Conservation (phyloP, 1,284 basidiomycete genomes). For the Cutaneotrichosporon cavernicola region DNA sequence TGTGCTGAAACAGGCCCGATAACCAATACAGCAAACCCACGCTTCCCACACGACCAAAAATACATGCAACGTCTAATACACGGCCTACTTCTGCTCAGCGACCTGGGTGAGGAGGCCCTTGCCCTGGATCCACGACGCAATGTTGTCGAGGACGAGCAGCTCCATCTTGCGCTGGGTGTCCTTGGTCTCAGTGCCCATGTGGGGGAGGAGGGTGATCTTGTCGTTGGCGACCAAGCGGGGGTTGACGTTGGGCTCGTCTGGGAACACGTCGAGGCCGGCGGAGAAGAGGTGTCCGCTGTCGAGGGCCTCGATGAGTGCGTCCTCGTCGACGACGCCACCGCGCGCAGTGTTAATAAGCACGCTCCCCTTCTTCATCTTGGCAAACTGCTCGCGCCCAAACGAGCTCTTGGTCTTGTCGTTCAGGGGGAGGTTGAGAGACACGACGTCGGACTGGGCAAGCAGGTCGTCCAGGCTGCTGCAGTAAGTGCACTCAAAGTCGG, state of each 20-base stretch:
- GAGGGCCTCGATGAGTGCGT: constrained; percentile 75
- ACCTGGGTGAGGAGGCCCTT: constrained; percentile 50
- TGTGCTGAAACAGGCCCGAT: too few relatives aligned
- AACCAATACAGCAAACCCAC: too few relatives aligned
- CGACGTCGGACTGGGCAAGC: constrained; percentile 71
- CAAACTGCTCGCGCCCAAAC: constrained; percentile 75
- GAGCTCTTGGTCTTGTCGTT: constrained; percentile 70
- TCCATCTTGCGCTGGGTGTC: constrained; percentile 69
- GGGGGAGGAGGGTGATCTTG: constrained; percentile 78
- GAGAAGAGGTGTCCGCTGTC: constrained; percentile 79
- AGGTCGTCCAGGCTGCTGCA: constrained; percentile 68
- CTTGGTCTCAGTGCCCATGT: constrained; percentile 83
- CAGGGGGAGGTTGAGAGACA: constrained; percentile 58
- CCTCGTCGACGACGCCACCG: constrained; percentile 85
- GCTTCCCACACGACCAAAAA: background rate
- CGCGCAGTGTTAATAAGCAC: constrained; percentile 87
- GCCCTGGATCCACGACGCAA: constrained; percentile 45
- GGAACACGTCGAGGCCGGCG: constrained; percentile 86
- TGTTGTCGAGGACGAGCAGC: constrained; percentile 46
- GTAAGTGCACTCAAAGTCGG: constrained; percentile 71
- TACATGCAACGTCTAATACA: background rate
- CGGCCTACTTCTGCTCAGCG: constrained; percentile 44
- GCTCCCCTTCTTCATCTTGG: constrained; percentile 72
- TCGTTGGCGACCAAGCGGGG: constrained; percentile 73
- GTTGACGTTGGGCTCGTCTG: constrained; percentile 82